Percentiles rank a stretch among this genome's conserved stretches.
Evolutionary conservation across 257 asterid species (phyloP).

Genomic region (Parsonsia alboflavescens): DNA sequence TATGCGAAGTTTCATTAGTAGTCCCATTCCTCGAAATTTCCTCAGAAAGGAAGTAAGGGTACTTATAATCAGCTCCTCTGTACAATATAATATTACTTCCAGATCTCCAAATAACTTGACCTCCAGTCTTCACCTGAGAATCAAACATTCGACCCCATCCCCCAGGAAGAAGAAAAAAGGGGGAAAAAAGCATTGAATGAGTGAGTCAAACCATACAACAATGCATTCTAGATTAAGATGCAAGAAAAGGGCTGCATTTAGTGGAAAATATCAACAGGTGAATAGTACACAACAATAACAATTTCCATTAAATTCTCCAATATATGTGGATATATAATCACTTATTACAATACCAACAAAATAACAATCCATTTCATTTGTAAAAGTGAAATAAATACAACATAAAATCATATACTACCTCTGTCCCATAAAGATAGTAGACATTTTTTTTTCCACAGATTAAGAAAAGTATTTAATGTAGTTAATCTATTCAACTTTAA

Average conservation of each 20-base stretch:
- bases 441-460: too few relatives aligned
- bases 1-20: constrained; percentile 38
- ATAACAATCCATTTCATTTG: not conserved
- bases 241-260: not conserved
- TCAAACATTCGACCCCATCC: not conserved
- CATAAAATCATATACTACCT: not conserved
- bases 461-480: too few relatives aligned
- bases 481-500: too few relatives aligned
- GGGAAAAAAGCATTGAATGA: not conserved
- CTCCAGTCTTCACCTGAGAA: constrained; percentile 93
- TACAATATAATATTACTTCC: constrained; percentile 81
- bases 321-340: not conserved
- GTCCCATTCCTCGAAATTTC: constrained; percentile 21
- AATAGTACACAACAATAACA: not conserved
- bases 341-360: not conserved
- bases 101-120: constrained; percentile 95
- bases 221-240: not conserved
- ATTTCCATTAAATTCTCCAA: not conserved
- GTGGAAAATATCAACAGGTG: not conserved
- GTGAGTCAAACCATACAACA: not conserved
- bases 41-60: constrained; percentile 68
- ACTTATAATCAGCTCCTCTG: constrained; percentile 83
- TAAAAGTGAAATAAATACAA: not conserved
- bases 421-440: too few relatives aligned
- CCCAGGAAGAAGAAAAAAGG: not conserved